Evolutionary conservation across 139 green algal genomes (phyloP), one percentile per base, ranked within the genome.

Genomic region (Tetradesmus obliquus): DNA sequence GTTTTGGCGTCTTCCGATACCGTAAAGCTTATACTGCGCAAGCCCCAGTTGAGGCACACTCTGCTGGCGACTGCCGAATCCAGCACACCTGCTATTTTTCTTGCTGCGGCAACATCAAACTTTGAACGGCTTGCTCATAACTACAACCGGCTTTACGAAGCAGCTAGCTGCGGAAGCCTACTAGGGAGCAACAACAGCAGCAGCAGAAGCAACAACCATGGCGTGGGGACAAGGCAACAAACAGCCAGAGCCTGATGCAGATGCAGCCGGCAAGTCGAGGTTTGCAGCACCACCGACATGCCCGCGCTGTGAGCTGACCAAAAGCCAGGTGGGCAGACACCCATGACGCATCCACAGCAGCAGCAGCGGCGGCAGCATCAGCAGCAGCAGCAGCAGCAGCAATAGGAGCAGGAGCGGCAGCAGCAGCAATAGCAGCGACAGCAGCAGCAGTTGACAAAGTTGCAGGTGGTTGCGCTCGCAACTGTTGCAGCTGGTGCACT

Each of bases 241-340:
- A 57, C 90, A 87, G 60, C 24, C 17, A 15, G 79, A 76, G 45
- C 74, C 92, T 82, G 94, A 93, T 32, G n/a, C 58, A 10, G 83
- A 93, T 55, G 24, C 95, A 13, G 53, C 51, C 2, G 69, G 79
- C 13, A 89, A 62, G 53, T 53, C 55, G 9, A 66, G 69, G 1
- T 92, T 90, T 66, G 90, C 62, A 82, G 96, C 55, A 83, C 92
- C 54, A n/a, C 92, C 22, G 32, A 92, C 72, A 88, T 97, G 93
- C 60, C 85, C 66, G 89, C 93, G 24, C 85, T 97, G 92, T 82
- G 95, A 5, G 90, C 80, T 55, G 88, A 96, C 54, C 92, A 79
- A 88, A 86, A 86, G 82, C 82, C 90, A 92, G 90, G 90, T 92
- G 24, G 54, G 82, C 13, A n/a, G 22, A 6, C 17, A 15, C 10